Conservation (phyloP, 345 rosid species). For the Camelina sativa region DNA sequence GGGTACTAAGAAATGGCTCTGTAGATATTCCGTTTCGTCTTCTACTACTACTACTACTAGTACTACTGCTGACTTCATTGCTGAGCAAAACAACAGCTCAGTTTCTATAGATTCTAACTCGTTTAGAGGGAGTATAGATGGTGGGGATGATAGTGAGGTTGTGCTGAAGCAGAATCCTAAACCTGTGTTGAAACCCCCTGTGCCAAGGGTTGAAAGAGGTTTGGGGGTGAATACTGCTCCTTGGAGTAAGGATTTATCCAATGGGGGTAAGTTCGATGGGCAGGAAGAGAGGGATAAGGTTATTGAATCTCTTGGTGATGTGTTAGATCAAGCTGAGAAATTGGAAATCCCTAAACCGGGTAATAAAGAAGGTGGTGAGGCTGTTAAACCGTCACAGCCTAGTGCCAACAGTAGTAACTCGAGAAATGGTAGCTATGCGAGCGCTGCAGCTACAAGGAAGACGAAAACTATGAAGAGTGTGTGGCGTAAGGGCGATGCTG, state of each 20-base stretch:
- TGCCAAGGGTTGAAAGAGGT: slow-evolving; percentile 43
- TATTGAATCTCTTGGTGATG: slow-evolving; percentile 86
- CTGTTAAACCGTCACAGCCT: slow-evolving; percentile 42
- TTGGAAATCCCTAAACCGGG: slow-evolving; percentile 58
- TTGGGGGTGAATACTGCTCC: slow-evolving; percentile 47
- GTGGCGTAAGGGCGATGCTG: slow-evolving; percentile 92
- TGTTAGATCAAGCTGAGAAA: slow-evolving; percentile 85
- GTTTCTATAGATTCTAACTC: slow-evolving; percentile 56
- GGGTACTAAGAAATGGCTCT: slow-evolving; percentile 65
- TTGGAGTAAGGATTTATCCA: slow-evolving; percentile 43
- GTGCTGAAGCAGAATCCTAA: slow-evolving; percentile 82
- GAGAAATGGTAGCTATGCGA: slow-evolving; percentile 41
- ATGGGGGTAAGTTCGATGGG: slow-evolving; percentile 45
- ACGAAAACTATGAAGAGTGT: slow-evolving; percentile 86
- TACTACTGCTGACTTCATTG: slow-evolving; percentile 64
- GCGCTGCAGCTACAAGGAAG: slow-evolving; percentile 45
- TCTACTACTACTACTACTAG: slow-evolving; percentile 44
- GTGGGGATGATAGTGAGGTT: slow-evolving; percentile 52
- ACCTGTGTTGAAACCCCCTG: slow-evolving; percentile 66
- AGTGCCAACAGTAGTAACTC: slow-evolving; percentile 41
- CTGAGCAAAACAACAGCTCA: slow-evolving; percentile 63
- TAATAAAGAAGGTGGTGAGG: slow-evolving; percentile 48
- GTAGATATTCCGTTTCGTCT: slow-evolving; percentile 78
- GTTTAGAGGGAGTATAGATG: slow-evolving; percentile 50
- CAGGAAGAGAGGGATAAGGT: slow-evolving; percentile 69